A percentile compares a stretch with the other conserved stretches of the same genome.
Conservation (phyloP, 306 rosid species). For the Quercus cerris region DNA sequence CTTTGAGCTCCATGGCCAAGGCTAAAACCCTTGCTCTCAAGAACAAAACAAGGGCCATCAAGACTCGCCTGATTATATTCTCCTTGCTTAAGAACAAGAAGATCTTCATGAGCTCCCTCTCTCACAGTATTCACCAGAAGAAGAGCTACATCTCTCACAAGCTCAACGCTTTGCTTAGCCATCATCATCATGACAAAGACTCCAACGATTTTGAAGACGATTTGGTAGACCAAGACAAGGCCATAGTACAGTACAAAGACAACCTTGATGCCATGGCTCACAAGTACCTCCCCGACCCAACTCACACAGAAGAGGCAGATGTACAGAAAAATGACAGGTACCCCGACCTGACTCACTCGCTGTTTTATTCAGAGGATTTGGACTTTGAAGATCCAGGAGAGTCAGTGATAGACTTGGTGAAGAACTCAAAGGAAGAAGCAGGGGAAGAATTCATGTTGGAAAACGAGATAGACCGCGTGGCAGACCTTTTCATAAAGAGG, state of each 20-base stretch:
- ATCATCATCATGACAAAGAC: background rate
- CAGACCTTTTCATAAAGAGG: constrained; percentile 30
- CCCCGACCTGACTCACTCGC: constrained; percentile 37
- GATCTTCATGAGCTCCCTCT: constrained; percentile 38
- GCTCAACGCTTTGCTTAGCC: constrained; percentile 34
- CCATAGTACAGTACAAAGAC: background rate
- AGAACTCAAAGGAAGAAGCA: constrained; percentile 25
- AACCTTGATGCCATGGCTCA: constrained; percentile 3
- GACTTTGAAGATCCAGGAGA: background rate
- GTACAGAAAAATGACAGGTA: constrained; percentile 3
- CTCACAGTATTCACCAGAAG: constrained; percentile 22
- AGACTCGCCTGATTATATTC: constrained; percentile 40
- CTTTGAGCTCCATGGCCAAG: constrained; percentile 40
- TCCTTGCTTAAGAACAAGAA: constrained; percentile 42
- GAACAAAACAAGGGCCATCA: constrained; percentile 45
- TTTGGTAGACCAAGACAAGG: background rate
- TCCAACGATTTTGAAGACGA: constrained; percentile 14
- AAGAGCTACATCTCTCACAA: constrained; percentile 40
- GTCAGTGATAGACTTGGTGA: constrained; percentile 33
- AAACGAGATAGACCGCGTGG: constrained; percentile 29
- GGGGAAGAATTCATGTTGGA: constrained; percentile 31
- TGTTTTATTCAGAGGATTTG: constrained; percentile 23
- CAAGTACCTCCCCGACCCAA: constrained; percentile 24
- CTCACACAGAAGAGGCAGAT: constrained; percentile 16
- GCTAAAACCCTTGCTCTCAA: constrained; percentile 37